phyloP scores from a whole-genome alignment of 2,329 filamentous ascomycete genomes.

The Zymoseptoria tritici region DNA sequence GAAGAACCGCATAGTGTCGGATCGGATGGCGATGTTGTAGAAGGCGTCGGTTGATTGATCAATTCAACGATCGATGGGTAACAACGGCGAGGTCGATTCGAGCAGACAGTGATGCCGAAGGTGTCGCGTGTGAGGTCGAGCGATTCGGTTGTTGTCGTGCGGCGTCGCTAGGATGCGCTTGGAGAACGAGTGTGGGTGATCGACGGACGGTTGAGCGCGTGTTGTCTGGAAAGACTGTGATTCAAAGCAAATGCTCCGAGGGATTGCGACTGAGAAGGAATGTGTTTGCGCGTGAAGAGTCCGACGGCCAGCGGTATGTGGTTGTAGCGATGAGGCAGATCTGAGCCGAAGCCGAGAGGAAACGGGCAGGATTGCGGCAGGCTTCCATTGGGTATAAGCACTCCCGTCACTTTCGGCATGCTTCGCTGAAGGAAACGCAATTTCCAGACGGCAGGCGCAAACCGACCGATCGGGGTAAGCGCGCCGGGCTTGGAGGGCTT shows the following conservation, averaged over 20 bases:
- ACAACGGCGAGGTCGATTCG: not conserved
- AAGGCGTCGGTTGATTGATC: conserved; percentile 5
- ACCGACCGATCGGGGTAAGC: not conserved
- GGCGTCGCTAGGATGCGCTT: not conserved
- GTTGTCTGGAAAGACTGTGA: not conserved
- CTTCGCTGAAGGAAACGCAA: not conserved
- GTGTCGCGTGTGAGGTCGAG: not conserved
- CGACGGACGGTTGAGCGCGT: not conserved
- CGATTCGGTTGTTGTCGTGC: conserved; percentile 1
- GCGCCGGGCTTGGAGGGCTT: not conserved
- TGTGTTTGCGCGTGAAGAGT: not conserved
- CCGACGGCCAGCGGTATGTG: not conserved
- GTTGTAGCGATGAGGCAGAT: not conserved
- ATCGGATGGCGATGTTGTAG: conserved; percentile 1
- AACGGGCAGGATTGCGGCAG: not conserved
- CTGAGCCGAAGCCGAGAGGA: not conserved
- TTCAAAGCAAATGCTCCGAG: not conserved
- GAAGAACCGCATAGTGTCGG: conserved; percentile 21
- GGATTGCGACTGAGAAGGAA: not conserved
- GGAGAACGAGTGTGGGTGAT: not conserved
- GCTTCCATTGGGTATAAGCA: too few species aligned
- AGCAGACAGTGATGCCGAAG: not conserved
- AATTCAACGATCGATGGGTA: not conserved
- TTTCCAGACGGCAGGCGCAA: not conserved
- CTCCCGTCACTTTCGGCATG: too few species aligned